A percentile compares a stretch with the other conserved stretches of the same genome.
Conservation (phyloP, 768 basidiomycete species). For the Naematelia encephala region DNA sequence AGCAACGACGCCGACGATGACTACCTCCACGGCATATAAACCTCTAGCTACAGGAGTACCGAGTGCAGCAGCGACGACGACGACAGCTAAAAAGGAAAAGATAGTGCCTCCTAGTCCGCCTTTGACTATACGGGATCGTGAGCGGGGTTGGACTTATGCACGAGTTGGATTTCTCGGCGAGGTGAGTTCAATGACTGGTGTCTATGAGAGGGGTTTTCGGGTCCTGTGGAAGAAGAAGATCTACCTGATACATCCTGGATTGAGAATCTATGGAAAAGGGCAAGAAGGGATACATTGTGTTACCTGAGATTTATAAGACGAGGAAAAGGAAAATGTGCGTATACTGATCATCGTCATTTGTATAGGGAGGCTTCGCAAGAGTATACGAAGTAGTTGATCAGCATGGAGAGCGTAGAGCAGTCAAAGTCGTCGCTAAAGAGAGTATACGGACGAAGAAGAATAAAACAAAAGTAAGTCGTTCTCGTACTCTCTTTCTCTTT, state of each 20-base stretch:
- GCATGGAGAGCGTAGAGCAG: conserved; percentile 65
- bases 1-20: too few relatives aligned
- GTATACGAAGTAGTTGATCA: conserved; percentile 89
- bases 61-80: background rate
- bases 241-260: too few relatives aligned
- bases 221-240: too few relatives aligned
- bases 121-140: conserved; percentile 29
- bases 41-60: background rate
- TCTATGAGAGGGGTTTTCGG: too few relatives aligned
- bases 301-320: too few relatives aligned
- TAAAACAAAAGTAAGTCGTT: conserved; percentile 76
- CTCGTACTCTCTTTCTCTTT: background rate
- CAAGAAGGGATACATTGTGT: too few relatives aligned
- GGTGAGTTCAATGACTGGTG: conserved; percentile 58
- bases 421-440: conserved; percentile 91
- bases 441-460: conserved; percentile 94
- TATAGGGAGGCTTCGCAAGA: conserved; percentile 84
- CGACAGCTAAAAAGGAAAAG: conserved; percentile 30
- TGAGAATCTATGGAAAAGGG: too few relatives aligned
- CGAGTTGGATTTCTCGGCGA: conserved; percentile 85
- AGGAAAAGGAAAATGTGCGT: too few relatives aligned
- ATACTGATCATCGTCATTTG: conserved; percentile 6
- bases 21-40: background rate
- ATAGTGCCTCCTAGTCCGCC: conserved; percentile 40
- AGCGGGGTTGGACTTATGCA: conserved; percentile 54